Base-by-base conservation (phyloP, 352 stramenopile species). In the Pythium rishiriense region DNA sequence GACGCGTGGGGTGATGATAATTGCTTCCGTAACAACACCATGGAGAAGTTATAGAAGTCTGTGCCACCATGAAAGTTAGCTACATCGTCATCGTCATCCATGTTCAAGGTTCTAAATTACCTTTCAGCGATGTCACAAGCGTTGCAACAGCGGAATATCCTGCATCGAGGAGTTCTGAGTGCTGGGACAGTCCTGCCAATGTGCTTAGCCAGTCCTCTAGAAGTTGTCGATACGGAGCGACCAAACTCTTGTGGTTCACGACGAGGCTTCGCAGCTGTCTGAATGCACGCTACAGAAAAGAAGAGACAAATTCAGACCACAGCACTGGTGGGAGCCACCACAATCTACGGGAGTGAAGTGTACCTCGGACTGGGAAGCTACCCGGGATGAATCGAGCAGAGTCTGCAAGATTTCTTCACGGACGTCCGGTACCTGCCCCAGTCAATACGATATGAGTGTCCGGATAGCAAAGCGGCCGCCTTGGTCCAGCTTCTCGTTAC, bases 31-130 rank as follows among this genome's bases (percentile, higher is more conserved):
- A 93, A 62, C 56, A 93, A 84, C 29, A 94, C 62, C 83, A 94
- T 92, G n/a, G 87, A 29, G 68, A 92, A 92, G 33, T 81, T 83
- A 64, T 87, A 92, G 26, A 93, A 78, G 54, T 88, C 84, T 93
- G 15, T 3, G 19, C 19, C 37, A 43, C 37, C 6, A 17, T 8
- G n/a, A 43, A 8, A 17, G n/a, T 43, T 43, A 43, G 37, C n/a
- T n/a, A n/a, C n/a, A n/a, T 43, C 4, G 9, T 17, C 15, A 17
- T 12, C 7, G 5, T 43, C 14, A 43, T 21, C 9, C n/a, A 17
- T 12, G 19, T 21, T 43, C 14, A 12, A 17, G 4, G 15, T n/a
- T 1, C 14, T 8, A 8, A 21, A 19, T 42, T n/a, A 73, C 60
- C 66, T 69, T 46, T 66, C 24, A 31, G 15, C 2, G 42, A 19